Percentiles rank a stretch among this genome's conserved stretches.
These are phyloP conservation scores for Chiua sp. DNA, from an alignment of 1,284 basidiomycete genomes.

Conservation along the genomic window DNA sequence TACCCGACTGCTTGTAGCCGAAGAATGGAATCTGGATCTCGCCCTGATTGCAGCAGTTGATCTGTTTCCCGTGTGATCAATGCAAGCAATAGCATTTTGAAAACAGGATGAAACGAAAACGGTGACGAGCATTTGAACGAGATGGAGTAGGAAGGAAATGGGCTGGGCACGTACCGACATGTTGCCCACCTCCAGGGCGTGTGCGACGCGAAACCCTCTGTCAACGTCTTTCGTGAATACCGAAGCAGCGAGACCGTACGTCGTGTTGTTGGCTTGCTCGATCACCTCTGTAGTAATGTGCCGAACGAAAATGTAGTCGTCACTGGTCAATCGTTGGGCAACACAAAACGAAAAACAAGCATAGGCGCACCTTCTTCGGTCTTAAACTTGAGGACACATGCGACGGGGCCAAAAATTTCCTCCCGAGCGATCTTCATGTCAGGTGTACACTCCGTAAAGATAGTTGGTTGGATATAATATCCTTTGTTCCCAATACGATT, in stretches of 20 bases:
- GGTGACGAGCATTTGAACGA: too few species aligned
- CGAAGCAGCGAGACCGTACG: conserved; percentile 83
- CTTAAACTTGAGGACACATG: conserved; percentile 75
- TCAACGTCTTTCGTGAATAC: conserved; percentile 86
- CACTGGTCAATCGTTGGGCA: too few species aligned
- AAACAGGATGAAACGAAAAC: too few species aligned
- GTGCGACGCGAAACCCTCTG: conserved; percentile 75
- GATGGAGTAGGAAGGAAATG: too few species aligned
- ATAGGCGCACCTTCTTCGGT: conserved; percentile 57
- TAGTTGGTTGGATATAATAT: conserved; percentile 83
- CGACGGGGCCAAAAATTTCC: conserved; percentile 92
- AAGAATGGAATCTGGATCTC: conserved; percentile 80
- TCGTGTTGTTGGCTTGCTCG: conserved; percentile 81
- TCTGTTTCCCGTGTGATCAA: too few species aligned
- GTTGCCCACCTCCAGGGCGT: conserved; percentile 84
- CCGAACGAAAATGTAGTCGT: too few species aligned
- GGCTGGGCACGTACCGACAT: conserved; percentile 50
- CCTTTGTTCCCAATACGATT: conserved; percentile 72
- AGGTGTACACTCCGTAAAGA: conserved; percentile 81
- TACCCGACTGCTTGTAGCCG: conserved; percentile 87
- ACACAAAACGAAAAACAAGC: too few species aligned
- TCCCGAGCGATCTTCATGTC: conserved; percentile 90
- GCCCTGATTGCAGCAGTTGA: conserved; percentile 79
- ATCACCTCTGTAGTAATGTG: conserved; percentile 48
- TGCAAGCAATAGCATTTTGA: too few species aligned